phyloP scores from a whole-genome alignment of 1,284 basidiomycete genomes.

The Boletus sp. region DNA sequence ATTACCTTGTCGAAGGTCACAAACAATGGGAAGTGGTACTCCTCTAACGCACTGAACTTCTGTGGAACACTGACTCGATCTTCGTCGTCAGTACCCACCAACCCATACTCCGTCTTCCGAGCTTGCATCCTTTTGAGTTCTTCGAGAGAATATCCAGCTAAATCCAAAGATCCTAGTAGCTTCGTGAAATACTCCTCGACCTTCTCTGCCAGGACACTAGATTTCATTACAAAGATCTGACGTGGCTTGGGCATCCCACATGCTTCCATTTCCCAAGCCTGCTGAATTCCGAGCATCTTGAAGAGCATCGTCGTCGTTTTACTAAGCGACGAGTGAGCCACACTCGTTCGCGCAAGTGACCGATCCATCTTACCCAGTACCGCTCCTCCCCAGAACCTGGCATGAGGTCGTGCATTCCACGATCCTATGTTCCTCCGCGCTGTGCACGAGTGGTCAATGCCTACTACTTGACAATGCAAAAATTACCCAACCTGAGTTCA shows the following conservation, averaged over 20 bases:
- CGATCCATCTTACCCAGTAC: conserved; percentile 54
- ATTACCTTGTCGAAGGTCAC: conserved; percentile 61
- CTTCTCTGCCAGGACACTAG: conserved; percentile 58
- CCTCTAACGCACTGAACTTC: conserved; percentile 56
- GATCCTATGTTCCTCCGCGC: conserved; percentile 58
- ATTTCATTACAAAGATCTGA: conserved; percentile 74
- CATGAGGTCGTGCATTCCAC: conserved; percentile 61
- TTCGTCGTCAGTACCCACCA: conserved; percentile 51
- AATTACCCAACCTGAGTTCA: conserved; percentile 46
- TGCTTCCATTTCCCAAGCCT: conserved; percentile 41
- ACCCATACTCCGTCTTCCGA: conserved; percentile 32
- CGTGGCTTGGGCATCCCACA: conserved; percentile 43
- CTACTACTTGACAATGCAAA: background rate
- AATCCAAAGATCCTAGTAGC: conserved; percentile 47
- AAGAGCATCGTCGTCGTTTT: conserved; percentile 76
- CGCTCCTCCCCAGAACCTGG: conserved; percentile 69
- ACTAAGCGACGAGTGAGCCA: conserved; percentile 34
- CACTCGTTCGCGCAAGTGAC: background rate
- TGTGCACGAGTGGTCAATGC: conserved; percentile 22
- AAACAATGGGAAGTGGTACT: conserved; percentile 70
- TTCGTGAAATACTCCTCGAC: conserved; percentile 66
- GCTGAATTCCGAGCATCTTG: conserved; percentile 69
- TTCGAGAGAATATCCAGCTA: conserved; percentile 39
- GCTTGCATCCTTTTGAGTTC: conserved; percentile 36
- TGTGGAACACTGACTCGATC: conserved; percentile 50